A percentile compares a stretch with the other conserved stretches of the same genome.
Conservation (phyloP, 352 stramenopile genomes). For the Phytophthora vignae region DNA sequence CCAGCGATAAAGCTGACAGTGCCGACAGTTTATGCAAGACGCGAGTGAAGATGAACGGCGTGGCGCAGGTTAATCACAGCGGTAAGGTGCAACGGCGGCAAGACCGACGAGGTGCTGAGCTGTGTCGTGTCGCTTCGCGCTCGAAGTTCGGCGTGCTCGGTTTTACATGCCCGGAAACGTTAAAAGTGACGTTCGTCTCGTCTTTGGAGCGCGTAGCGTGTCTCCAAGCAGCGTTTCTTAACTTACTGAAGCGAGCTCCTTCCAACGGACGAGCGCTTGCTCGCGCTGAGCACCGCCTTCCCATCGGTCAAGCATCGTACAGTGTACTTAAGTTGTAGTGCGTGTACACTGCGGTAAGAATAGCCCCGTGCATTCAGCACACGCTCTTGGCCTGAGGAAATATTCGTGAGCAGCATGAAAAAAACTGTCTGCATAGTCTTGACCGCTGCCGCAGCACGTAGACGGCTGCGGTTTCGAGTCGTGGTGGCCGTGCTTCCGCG, state of each 20-base stretch:
- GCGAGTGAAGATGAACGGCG: conserved; percentile 3
- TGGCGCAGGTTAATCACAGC: conserved; percentile 11
- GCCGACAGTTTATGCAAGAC: conserved; percentile 18
- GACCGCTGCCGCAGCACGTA: neutral
- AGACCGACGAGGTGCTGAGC: neutral
- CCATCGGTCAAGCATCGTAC: conserved; percentile 8
- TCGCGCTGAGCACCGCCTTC: neutral
- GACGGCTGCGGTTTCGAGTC: neutral
- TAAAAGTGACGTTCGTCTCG: conserved; percentile 17
- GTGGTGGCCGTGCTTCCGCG: conserved; percentile 1
- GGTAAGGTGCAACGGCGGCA: conserved; percentile 7
- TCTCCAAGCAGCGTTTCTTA: conserved; percentile 25
- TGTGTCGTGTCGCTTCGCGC: conserved; percentile 3
- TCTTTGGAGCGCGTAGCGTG: conserved; percentile 21
- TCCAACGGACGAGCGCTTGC: conserved; percentile 5
- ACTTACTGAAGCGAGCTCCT: conserved; percentile 6
- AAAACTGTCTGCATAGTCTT: conserved; percentile 5
- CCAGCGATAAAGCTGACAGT: conserved; percentile 9
- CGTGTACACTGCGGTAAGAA: neutral
- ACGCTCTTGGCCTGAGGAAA: conserved; percentile 1
- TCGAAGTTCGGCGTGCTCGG: neutral
- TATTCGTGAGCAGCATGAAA: conserved; percentile 17
- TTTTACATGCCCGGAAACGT: conserved; percentile 14
- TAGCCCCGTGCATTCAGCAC: neutral
- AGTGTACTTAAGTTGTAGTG: too few species aligned